Conservation (phyloP, 1,284 basidiomycete genomes). For the Megacollybia platyphylla region DNA sequence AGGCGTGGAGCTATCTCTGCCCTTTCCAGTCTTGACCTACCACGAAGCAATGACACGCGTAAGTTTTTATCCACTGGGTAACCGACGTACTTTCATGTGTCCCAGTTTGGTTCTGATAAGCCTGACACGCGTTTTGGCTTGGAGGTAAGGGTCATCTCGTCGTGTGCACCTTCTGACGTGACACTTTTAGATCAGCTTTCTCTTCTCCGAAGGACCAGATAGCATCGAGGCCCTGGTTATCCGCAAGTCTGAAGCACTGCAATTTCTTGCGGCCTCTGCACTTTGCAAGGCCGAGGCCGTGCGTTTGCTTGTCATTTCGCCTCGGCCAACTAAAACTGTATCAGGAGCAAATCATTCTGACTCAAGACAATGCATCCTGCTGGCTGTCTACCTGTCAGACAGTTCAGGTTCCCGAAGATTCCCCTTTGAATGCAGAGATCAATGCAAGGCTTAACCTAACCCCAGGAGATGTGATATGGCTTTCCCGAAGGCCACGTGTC, state of each 20-base stretch:
- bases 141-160: slow-evolving; percentile 36
- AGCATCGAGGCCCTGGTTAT: slow-evolving; percentile 24
- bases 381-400: not conserved
- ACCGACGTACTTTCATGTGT: slow-evolving; percentile 3
- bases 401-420: slow-evolving; percentile 9
- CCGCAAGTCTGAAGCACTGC: slow-evolving; percentile 22
- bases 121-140: slow-evolving; percentile 84
- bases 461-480: slow-evolving; percentile 32
- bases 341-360: not conserved
- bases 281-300: slow-evolving; percentile 11
- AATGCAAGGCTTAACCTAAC: slow-evolving; percentile 21
- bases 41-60: slow-evolving; percentile 76
- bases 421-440: slow-evolving; percentile 13
- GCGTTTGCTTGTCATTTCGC: not conserved
- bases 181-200: slow-evolving; percentile 15
- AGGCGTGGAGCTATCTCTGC: slow-evolving; percentile 39
- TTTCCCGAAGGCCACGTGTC: slow-evolving; percentile 23
- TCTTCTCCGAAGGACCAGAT: slow-evolving; percentile 12
- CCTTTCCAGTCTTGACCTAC: slow-evolving; percentile 77
- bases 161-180: slow-evolving; percentile 6
- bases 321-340: not conserved
- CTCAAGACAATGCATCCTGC: not conserved
- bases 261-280: slow-evolving; percentile 31
- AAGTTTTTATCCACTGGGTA: slow-evolving; percentile 16
- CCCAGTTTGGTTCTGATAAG: slow-evolving; percentile 88